Evolutionary conservation across 345 rosid genomes (phyloP), one percentile per base, ranked within the genome.

Genomic region (Leavenworthia alabamica): DNA sequence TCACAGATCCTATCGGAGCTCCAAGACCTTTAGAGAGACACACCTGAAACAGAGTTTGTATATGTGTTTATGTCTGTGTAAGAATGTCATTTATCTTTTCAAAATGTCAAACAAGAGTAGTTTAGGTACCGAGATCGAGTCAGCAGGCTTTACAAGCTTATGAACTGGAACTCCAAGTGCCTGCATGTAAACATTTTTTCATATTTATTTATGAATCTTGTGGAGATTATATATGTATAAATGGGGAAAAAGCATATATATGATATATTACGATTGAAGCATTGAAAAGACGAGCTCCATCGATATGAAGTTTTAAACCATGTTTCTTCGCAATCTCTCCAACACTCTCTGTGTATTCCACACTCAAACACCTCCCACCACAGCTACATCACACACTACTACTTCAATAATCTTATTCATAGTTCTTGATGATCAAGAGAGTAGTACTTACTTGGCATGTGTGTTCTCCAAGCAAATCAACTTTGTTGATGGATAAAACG

Each of bases 251-350:
- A 1, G 4, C 1, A 51, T 44, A 33, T 1, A 51, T 44, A 33
- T 17, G 54, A 35, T 12, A 9, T 19, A 12, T 82, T 73, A 86
- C 99, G 27, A 73, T 64, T 32, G 99, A 74, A 19, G 99, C 97
- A 80, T 89, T 93, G 76, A 93, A 93, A 69, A 93, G 76, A 42
- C 95, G 96, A 75, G 97, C 99, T 28, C 99, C 99, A 1, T 93
- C 97, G 4, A 93, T 79, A 68, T 93, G 97, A 77, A 89, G 92
- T 80, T 89, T 87, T 71, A 93, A 42, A 6, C 96, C 94, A 68
- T 93, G 82, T 67, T 83, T 85, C 75, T 76, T 82, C 1, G 99
- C 96, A 13, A 89, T 45, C 71, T 85, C 85, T 64, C 97, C 94
- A 31, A 89, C 96, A 8, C 16, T 68, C 55, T 89, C 85, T 0